Conservation (phyloP, 2,329 filamentous ascomycete genomes). For the Colletotrichum kahawae region DNA sequence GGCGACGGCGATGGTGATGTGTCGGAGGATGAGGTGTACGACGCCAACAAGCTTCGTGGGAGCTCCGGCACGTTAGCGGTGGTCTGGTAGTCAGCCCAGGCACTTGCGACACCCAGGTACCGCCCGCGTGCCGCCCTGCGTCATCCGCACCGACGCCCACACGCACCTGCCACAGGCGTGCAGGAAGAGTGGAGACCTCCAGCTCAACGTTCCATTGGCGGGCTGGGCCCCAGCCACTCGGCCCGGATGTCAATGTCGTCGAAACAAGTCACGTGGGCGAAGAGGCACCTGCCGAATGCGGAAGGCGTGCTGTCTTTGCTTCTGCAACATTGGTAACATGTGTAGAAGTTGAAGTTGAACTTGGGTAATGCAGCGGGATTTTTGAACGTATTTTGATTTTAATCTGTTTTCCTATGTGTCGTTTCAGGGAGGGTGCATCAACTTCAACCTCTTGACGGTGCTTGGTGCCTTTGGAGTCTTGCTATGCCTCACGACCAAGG, state of each 20-base stretch:
- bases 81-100: slow-evolving; percentile 4
- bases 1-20: background rate
- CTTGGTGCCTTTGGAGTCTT: background rate
- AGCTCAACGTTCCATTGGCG: background rate
- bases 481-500: background rate
- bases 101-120: slow-evolving; percentile 5
- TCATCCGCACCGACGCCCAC: slow-evolving; percentile 9
- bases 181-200: background rate
- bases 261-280: background rate
- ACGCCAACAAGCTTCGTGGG: slow-evolving; percentile 2
- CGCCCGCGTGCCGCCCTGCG: slow-evolving; percentile 6
- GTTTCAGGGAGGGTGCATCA: background rate
- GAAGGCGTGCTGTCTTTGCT: background rate
- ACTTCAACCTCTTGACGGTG: no score
- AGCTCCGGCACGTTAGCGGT: slow-evolving; percentile 10
- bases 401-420: background rate
- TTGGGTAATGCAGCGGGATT: background rate
- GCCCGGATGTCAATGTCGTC: slow-evolving; percentile 10
- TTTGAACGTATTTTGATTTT: background rate
- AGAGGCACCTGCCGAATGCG: background rate
- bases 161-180: background rate
- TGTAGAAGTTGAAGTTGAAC: background rate
- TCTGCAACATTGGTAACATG: background rate
- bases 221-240: background rate
- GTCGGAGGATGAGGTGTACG: background rate